A percentile compares a stretch with the other conserved stretches of the same genome.
phyloP scores from a whole-genome alignment of 352 stramenopile species.

The Phytophthora ramorum region DNA sequence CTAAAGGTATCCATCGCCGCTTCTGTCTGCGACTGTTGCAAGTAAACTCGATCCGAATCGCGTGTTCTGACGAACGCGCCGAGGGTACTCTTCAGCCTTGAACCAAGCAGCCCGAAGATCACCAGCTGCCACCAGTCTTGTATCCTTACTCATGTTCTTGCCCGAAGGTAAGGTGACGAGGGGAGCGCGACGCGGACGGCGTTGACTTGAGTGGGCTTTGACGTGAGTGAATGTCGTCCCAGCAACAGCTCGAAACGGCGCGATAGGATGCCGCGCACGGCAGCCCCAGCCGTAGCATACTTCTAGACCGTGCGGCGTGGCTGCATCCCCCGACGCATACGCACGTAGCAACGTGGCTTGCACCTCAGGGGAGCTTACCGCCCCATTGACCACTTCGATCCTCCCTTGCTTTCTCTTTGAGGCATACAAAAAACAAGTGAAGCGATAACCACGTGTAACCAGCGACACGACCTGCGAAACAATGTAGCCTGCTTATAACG shows the following conservation, averaged over 20 bases:
- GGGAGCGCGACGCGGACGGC: too few species aligned
- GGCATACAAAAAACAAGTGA: constrained; percentile 15
- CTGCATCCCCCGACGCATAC: background rate
- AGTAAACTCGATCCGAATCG: constrained; percentile 8
- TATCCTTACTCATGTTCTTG: background rate
- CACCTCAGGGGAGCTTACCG: background rate
- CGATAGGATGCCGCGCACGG: background rate
- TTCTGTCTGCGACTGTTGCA: constrained; percentile 23
- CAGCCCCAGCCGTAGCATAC: background rate
- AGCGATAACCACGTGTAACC: constrained; percentile 22
- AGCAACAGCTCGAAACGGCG: background rate
- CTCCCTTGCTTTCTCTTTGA: constrained; percentile 1
- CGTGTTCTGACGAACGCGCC: constrained; percentile 13
- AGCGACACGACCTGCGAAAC: background rate
- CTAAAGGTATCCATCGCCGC: constrained; percentile 24
- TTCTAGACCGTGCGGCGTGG: background rate
- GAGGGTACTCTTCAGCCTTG: constrained; percentile 19
- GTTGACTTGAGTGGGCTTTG: background rate
- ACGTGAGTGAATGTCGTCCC: background rate
- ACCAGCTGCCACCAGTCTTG: background rate
- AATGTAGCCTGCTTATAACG: background rate
- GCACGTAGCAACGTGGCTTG: constrained; percentile 23
- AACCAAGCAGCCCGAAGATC: background rate
- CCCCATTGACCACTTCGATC: background rate
- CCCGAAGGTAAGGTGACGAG: too few species aligned